Conservation (phyloP, 1,284 basidiomycete species). For the Erythrobasidium hasegawianum region DNA sequence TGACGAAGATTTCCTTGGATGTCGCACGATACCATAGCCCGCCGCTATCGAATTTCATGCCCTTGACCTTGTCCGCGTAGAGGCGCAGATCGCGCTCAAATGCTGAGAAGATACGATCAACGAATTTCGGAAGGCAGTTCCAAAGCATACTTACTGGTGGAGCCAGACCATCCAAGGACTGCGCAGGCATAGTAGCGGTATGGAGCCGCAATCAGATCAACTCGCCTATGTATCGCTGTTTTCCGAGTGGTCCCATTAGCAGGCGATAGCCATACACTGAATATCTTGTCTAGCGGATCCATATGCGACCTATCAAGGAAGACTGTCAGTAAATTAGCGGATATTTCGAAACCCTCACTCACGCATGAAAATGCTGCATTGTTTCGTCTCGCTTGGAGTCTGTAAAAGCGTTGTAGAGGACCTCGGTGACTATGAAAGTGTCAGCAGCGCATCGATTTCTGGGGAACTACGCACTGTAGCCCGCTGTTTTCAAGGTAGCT, state of each 20-base stretch:
- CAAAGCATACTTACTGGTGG: constrained; percentile 9
- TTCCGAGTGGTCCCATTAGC: constrained; percentile 52
- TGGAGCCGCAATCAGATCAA: constrained; percentile 69
- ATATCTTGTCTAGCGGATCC: constrained; percentile 66
- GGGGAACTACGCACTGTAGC: constrained; percentile 7
- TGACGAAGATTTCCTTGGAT: constrained; percentile 50
- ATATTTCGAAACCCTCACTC: too few relatives aligned
- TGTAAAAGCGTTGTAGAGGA: constrained; percentile 23
- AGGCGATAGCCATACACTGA: constrained; percentile 59
- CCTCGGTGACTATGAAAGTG: constrained; percentile 7
- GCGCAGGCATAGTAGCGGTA: constrained; percentile 71
- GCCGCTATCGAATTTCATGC: constrained; percentile 64
- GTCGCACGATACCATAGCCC: constrained; percentile 14
- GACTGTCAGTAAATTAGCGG: neutral
- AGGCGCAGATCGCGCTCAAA: constrained; percentile 72
- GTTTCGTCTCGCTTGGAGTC: constrained; percentile 28
- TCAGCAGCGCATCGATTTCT: neutral
- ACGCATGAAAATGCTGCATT: constrained; percentile 35
- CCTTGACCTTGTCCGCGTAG: constrained; percentile 61
- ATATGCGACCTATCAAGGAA: constrained; percentile 34
- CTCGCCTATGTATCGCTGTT: constrained; percentile 55
- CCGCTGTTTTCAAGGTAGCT: constrained; percentile 11
- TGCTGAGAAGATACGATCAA: too few relatives aligned
- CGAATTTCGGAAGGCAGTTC: too few relatives aligned
- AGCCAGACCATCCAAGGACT: constrained; percentile 66